phyloP scores from a whole-genome alignment of 1,284 basidiomycete genomes.

The Hymenochaete sp. region DNA sequence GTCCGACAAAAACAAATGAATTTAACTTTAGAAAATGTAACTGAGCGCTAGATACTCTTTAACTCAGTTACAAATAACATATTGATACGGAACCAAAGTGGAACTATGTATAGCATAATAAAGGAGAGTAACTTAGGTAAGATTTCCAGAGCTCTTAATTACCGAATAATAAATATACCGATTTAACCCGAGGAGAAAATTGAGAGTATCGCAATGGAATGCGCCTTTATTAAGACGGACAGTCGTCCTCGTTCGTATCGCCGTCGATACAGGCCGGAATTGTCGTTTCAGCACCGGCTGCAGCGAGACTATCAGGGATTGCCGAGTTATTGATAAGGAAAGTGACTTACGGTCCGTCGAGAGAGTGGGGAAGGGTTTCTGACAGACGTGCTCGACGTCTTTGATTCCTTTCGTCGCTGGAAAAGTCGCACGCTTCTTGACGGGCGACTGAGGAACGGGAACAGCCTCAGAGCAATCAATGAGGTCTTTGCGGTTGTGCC shows the following conservation, averaged over 20 bases:
- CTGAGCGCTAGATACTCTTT: too few relatives aligned
- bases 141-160: too few relatives aligned
- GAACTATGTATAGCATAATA: too few relatives aligned
- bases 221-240: conserved; percentile 15
- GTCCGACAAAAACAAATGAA: too few relatives aligned
- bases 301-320: background rate
- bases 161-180: too few relatives aligned
- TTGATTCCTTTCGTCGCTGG: conserved; percentile 10
- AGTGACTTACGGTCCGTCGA: conserved; percentile 12
- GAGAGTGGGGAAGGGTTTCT: conserved; percentile 13
- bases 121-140: too few relatives aligned
- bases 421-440: conserved; percentile 14
- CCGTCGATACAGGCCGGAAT: conserved; percentile 17
- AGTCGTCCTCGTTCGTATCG: conserved; percentile 13
- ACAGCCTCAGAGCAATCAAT: conserved; percentile 20
- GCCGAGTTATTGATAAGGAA: background rate
- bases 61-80: too few relatives aligned
- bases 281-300: conserved; percentile 11
- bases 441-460: conserved; percentile 12
- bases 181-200: too few relatives aligned
- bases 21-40: too few relatives aligned
- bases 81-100: too few relatives aligned
- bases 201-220: too few relatives aligned
- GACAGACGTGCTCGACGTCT: conserved; percentile 14
- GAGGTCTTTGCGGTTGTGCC: conserved; percentile 22